Evolutionary conservation across 495 filamentous ascomycete genomes (phyloP).

Genomic region (Hypoxylon rickii): DNA sequence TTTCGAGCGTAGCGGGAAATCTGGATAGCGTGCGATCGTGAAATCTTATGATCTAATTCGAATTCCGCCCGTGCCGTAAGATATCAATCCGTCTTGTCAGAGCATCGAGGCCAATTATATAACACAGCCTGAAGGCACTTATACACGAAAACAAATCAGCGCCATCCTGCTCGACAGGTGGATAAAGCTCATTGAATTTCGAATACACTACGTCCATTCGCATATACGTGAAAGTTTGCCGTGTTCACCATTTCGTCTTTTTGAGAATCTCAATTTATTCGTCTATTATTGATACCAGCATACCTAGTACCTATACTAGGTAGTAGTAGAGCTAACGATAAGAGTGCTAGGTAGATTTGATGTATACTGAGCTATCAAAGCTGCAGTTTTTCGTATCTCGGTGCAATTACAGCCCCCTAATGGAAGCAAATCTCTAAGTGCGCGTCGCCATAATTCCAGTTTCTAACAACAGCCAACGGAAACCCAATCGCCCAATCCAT

Average conservation of each 20-base stretch:
- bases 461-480: no score
- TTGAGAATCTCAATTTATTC: not conserved
- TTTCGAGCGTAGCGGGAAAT: constrained; percentile 37
- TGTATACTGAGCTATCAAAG: no score
- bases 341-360: no score
- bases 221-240: not conserved
- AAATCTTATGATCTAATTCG: constrained; percentile 25
- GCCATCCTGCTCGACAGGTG: constrained; percentile 36
- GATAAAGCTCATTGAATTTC: constrained; percentile 36
- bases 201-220: not conserved
- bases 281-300: no score
- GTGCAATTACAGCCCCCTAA: no score
- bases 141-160: constrained; percentile 36
- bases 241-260: not conserved
- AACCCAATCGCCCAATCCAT: no score
- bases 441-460: no score
- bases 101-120: constrained; percentile 19
- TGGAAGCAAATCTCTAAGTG: no score
- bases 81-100: constrained; percentile 1
- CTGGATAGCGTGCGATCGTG: constrained; percentile 17
- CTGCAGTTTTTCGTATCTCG: no score
- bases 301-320: no score
- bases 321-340: no score
- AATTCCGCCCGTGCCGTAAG: constrained; percentile 7
- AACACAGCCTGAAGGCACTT: constrained; percentile 16